Evolutionary conservation across 2,329 filamentous ascomycete genomes (phyloP), one percentile per base, ranked within the genome.

Genomic region (Cladosporium sp.): DNA sequence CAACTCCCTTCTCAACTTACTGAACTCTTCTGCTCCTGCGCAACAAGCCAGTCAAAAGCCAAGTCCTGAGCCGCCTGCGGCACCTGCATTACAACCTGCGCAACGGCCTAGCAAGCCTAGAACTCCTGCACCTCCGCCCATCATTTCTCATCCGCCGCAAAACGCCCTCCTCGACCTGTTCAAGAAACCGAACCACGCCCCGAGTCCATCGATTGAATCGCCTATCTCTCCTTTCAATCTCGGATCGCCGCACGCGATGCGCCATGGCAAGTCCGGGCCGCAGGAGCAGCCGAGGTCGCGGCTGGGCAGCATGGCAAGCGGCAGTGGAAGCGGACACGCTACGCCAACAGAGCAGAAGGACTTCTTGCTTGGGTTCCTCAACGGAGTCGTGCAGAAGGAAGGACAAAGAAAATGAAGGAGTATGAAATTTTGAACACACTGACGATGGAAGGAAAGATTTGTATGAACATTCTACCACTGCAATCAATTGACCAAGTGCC

Each of bases 281-380:
- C 28, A n/a, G 22, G 50, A 53, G 43, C 55, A 57, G 52, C 42
- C 55, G 7, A 51, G 52, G 40, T 59, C 60, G 3, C 54, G 60
- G 28, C 49, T 64, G 32, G 61, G 61, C 4, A 64, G 61, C 49
- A 55, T 62, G 28, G 54, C 56, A 5, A 61, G 55, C 28, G 53
- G 48, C 32, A 61, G 60, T 34, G 58, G 61, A 13, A 58, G 51
- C 38, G 58, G 58, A 41, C 42, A 49, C 40, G 56, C 52, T 9
- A 64, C 65, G 31, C 62, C 65, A 7, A 61, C 62, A 13, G 64
- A 69, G 54, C 60, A 61, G 9, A 68, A 67, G 56, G 66, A 62
- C 35, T 66, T 70, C 41, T 56, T 70, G 56, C 54, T 68, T 55
- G 64, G 59, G 34, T 70, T 66, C 52, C 54, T 70, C 16, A 67